Base-by-base conservation (phyloP, 2,329 filamentous ascomycete species). In the Cytospora mali region DNA sequence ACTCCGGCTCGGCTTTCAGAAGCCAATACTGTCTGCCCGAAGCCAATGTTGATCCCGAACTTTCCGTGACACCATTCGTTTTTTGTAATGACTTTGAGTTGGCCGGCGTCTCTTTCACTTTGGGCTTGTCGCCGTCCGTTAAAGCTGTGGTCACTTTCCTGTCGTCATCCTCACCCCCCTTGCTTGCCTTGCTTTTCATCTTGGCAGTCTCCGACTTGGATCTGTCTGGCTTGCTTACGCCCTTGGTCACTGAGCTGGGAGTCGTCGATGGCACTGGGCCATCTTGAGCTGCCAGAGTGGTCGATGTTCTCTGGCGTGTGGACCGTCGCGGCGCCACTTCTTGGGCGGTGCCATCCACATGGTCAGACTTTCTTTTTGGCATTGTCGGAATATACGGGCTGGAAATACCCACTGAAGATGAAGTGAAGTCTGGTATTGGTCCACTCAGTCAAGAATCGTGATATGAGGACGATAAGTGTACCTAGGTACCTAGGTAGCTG, bases 1-100 rank as follows among this genome's bases (percentile, higher is more conserved):
- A 87, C 69, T 96, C 91, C 0, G 95, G 94, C 76, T 99, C 91
- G 0, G 91, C 91, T 77, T 94, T 95, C 83, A 95, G 84, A 33
- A 95, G 82, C 90, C 91, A 93, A 75, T 90, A 93, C 75, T 74
- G 73, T 62, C 65, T 72, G 13, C 42, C 42, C 7, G 25, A 7
- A 6, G 5, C 27, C 4, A 18, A 16, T 6, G 62, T 69, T 23
- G 29, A 55, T 31, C 39, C 21, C 10, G 50, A 7, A 13, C 28
- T 18, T 16, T 29, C 9, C 14, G 4, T 16, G 31, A n/a, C n/a
- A n/a, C n/a, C 10, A 23, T 52, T 21, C 16, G 55, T 6, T 33
- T 25, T n/a, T 28, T n/a, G 9, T 21, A 31, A 29, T 50, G 14
- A 29, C 1, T 33, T 10, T 14, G 51, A 14, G 9, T 64, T 52